These are phyloP conservation scores for Brassica nigra DNA, from an alignment of 345 rosid species.

Conservation along the genomic window DNA sequence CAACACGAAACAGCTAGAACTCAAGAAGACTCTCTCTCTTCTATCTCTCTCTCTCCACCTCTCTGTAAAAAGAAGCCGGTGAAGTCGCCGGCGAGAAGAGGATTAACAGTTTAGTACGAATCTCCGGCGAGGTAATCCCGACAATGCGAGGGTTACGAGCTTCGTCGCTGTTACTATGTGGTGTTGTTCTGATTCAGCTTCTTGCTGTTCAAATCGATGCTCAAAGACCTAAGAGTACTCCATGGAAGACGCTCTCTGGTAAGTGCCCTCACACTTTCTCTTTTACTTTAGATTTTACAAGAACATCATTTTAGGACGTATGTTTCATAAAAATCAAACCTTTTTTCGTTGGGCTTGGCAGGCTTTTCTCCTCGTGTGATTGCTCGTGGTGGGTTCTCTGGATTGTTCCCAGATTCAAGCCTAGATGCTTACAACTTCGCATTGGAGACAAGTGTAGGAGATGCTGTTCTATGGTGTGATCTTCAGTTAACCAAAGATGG, in stretches of 20 bases:
- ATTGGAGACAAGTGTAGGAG: conserved; percentile 25
- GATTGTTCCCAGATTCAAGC: conserved; percentile 80
- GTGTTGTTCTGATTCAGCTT: conserved; percentile 41
- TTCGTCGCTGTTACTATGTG: conserved; percentile 33
- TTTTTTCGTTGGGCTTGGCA: conserved; percentile 37
- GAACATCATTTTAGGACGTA: background rate
- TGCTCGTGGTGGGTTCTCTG: conserved; percentile 94
- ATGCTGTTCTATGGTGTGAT: conserved; percentile 69
- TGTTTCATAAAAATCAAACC: background rate
- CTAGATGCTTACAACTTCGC: conserved; percentile 51
- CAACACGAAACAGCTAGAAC: conserved; percentile 8
- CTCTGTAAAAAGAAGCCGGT: background rate
- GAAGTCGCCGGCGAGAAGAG: conserved; percentile 31
- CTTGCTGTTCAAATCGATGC: conserved; percentile 51
- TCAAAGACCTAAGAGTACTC: conserved; percentile 54
- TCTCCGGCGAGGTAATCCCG: background rate
- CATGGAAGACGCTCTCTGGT: conserved; percentile 66
- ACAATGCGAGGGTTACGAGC: conserved; percentile 33
- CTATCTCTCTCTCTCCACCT: background rate
- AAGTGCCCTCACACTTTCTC: conserved; percentile 14
- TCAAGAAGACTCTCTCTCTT: background rate
- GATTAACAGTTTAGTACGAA: background rate
- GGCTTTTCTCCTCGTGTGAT: conserved; percentile 67
- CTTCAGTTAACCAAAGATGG: conserved; percentile 85
- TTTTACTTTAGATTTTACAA: background rate